Conservation (phyloP, 2,329 filamentous ascomycete genomes). For the Pseudocercospora fuligena region DNA sequence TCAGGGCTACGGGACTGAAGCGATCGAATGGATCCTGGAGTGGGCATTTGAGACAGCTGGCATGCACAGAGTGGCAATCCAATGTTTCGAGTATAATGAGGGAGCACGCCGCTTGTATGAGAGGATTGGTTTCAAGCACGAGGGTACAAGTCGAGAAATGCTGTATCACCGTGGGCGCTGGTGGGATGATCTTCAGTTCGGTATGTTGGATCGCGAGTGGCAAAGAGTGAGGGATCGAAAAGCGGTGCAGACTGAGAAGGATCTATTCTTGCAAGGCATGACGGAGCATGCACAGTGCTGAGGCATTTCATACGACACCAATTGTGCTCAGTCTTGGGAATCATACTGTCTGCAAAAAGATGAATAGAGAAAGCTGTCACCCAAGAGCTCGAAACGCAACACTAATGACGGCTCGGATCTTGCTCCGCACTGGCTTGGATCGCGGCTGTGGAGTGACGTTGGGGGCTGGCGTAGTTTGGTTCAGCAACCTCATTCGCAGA, state of each 20-base stretch:
- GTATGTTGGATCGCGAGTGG: conserved; percentile 51
- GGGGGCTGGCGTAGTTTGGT: not conserved
- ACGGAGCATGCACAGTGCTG: conserved; percentile 4
- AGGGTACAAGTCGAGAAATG: conserved; percentile 50
- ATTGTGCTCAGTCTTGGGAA: too few species aligned
- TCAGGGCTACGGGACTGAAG: conserved; percentile 54
- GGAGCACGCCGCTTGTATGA: conserved; percentile 52
- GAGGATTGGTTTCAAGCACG: conserved; percentile 52
- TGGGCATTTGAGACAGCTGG: conserved; percentile 54
- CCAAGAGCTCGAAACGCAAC: too few species aligned
- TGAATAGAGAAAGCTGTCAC: too few species aligned
- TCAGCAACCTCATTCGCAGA: conserved; percentile 3
- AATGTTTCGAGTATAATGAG: conserved; percentile 51
- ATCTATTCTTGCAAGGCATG: conserved; percentile 1
- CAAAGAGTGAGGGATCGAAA: conserved; percentile 21
- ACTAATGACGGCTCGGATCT: too few species aligned
- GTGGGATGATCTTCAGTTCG: conserved; percentile 41
- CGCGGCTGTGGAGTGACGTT: not conserved
- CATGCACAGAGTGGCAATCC: conserved; percentile 52
- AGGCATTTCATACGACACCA: not conserved
- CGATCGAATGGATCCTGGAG: conserved; percentile 54
- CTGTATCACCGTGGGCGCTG: conserved; percentile 51
- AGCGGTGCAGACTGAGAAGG: not conserved
- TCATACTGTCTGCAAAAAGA: too few species aligned
- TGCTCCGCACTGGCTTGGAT: not conserved